Base-by-base conservation (phyloP, 495 filamentous ascomycete species). In the Hypoxylon rickii region DNA sequence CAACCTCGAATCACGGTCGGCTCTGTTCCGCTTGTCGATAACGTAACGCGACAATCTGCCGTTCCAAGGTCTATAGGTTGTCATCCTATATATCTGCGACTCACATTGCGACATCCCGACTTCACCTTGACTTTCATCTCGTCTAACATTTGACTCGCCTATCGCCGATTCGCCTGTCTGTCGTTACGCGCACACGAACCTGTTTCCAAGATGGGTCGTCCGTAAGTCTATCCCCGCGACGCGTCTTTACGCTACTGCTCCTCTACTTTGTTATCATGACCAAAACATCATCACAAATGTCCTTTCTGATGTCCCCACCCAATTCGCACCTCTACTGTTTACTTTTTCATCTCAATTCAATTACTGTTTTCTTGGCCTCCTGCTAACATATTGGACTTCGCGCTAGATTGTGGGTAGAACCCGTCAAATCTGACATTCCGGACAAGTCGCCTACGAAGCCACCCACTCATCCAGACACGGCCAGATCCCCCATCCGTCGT, bases 401-500 rank as follows among this genome's bases (percentile, higher is more conserved):
- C 34, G 63, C 63, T 66, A 83, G 80, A 65, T 66, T 82, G 45
- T 83, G 79, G 63, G 3, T 3, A 17, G 34, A 38, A 5, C 34
- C 34, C 13, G 71, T 79, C 51, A 69, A 78, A 45, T 81, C 79
- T 51, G 83, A 84, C 10, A 10, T 16, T 13, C 34, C 2, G 6
- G 2, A 4, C 13, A n/a, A 17, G 3, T 17, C 34, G 15, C 13
- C 34, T 3, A 16, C 13, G 2, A 16, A 38, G 10, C 10, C 34
- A 3, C n/a, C 34, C 2, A 15, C 34, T 4, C 2, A 38, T 38
- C 34, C 86, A 38, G 81, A 86, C 34, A 75, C 76, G 51, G 74
- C 82, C 58, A 87, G 90, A 63, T 92, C 89, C 18, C 67, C 85
- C 5, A 95, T 95, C 58, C 84, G 89, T 11, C 59, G 38, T 56